Conservation (phyloP, 352 stramenopile genomes). For the Pythium guiyangense region DNA sequence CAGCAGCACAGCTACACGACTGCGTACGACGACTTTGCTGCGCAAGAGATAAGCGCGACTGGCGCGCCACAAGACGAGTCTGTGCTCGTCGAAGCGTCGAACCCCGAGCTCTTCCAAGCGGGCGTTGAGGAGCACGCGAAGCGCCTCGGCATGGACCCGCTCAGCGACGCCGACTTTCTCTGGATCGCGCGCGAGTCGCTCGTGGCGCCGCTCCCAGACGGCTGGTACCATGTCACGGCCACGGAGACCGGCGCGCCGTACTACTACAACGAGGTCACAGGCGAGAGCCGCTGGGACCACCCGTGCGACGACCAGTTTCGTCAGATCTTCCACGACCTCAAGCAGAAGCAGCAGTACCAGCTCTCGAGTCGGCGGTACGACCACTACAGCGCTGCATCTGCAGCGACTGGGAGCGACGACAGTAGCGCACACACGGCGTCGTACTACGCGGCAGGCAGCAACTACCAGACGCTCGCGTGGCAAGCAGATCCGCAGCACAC, state of each 20-base stretch:
- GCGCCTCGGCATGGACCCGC: slow-evolving; percentile 65
- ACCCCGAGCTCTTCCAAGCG: slow-evolving; percentile 69
- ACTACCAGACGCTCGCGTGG: slow-evolving; percentile 12
- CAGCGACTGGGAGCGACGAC: background rate
- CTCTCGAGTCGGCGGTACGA: slow-evolving; percentile 8
- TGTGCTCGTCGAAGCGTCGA: slow-evolving; percentile 42
- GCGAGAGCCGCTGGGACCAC: slow-evolving; percentile 83
- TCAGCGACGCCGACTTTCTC: slow-evolving; percentile 44
- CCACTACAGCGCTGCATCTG: slow-evolving; percentile 1
- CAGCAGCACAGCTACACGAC: background rate
- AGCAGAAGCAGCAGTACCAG: slow-evolving; percentile 15
- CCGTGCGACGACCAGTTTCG: slow-evolving; percentile 71
- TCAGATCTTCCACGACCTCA: slow-evolving; percentile 40
- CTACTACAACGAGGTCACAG: slow-evolving; percentile 76
- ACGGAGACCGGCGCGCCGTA: slow-evolving; percentile 58
- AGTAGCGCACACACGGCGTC: slow-evolving; percentile 3
- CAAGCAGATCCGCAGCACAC: slow-evolving; percentile 9
- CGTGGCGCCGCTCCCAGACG: slow-evolving; percentile 58
- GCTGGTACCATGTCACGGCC: slow-evolving; percentile 65
- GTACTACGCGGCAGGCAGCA: slow-evolving; percentile 5
- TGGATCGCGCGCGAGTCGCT: slow-evolving; percentile 79
- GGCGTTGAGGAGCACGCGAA: slow-evolving; percentile 68
- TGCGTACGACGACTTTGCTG: background rate
- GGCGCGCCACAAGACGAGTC: slow-evolving; percentile 29
- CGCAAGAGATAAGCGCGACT: background rate